These are phyloP conservation scores for Helianthus tuberosus DNA, from an alignment of 129 eudicot genomes.

Conservation along the genomic window DNA sequence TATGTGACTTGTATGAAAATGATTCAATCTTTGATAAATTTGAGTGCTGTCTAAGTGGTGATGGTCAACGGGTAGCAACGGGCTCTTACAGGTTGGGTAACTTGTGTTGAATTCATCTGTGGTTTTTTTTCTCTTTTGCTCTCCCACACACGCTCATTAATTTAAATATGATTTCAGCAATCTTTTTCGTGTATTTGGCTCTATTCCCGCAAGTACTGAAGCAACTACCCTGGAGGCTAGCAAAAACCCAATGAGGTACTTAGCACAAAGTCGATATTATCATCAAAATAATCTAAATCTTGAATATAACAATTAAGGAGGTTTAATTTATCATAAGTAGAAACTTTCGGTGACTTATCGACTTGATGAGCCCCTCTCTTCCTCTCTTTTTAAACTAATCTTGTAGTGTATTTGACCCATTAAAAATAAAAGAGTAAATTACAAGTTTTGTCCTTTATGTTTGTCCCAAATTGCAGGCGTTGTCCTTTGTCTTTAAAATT, in stretches of 20 bases:
- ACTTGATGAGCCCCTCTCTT: background rate
- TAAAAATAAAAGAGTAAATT: background rate
- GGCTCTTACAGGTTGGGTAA: constrained; percentile 86
- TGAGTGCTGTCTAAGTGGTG: constrained; percentile 97
- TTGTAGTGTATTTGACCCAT: background rate
- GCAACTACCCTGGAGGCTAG: constrained; percentile 94
- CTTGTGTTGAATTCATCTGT: background rate
- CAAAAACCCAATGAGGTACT: constrained; percentile 98
- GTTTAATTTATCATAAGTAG: background rate
- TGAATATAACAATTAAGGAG: background rate
- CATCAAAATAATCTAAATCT: background rate
- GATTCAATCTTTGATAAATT: constrained; percentile 97
- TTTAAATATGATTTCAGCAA: constrained; percentile 56
- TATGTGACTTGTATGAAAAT: constrained; percentile 92
- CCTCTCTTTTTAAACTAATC: background rate
- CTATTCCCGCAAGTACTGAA: constrained; percentile 72
- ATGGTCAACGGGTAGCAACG: constrained; percentile 91
- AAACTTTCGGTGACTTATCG: constrained; percentile 4
- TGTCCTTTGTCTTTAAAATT: too few species aligned
- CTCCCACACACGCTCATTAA: background rate
- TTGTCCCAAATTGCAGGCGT: too few species aligned
- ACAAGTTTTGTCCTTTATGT: too few species aligned
- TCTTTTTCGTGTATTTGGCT: constrained; percentile 90
- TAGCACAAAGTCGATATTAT: background rate
- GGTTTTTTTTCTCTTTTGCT: background rate